Evolutionary conservation across 495 filamentous ascomycete species (phyloP).

Genomic region (Penicillium paradoxum): DNA sequence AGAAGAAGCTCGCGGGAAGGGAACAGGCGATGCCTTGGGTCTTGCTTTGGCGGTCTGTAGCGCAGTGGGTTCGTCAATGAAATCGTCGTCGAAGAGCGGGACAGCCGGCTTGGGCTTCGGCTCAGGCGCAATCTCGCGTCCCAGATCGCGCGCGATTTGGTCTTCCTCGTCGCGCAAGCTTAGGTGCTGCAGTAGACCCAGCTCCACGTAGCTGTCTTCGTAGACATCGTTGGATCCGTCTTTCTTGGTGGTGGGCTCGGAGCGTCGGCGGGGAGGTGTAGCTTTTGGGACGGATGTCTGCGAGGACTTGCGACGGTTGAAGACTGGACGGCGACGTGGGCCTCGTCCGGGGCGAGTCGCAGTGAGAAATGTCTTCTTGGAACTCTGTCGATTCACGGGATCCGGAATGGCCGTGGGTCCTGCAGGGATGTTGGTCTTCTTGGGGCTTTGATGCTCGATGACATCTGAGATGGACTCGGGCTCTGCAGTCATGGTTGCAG

Average conservation of each 20-base stretch:
- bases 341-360: conserved; percentile 24
- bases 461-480: background rate
- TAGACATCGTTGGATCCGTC: background rate
- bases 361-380: conserved; percentile 32
- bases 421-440: conserved; percentile 8
- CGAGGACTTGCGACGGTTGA: conserved; percentile 42
- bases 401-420: background rate
- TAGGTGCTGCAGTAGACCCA: conserved; percentile 4
- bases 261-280: conserved; percentile 3
- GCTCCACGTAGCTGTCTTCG: conserved; percentile 6
- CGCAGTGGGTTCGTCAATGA: background rate
- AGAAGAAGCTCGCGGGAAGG: background rate
- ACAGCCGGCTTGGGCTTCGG: background rate
- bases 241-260: conserved; percentile 9
- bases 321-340: conserved; percentile 37
- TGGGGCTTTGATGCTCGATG: background rate
- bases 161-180: conserved; percentile 8
- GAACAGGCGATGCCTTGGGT: background rate
- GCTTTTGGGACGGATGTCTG: conserved; percentile 21
- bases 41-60: background rate
- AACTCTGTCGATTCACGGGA: conserved; percentile 6
- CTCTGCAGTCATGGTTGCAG: conserved; percentile 14
- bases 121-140: background rate
- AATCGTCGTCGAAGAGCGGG: conserved; percentile 1
- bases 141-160: conserved; percentile 1